These are phyloP conservation scores for Lachancea nothofagi DNA, from an alignment of 805 yeast genomes.

Conservation along the genomic window DNA sequence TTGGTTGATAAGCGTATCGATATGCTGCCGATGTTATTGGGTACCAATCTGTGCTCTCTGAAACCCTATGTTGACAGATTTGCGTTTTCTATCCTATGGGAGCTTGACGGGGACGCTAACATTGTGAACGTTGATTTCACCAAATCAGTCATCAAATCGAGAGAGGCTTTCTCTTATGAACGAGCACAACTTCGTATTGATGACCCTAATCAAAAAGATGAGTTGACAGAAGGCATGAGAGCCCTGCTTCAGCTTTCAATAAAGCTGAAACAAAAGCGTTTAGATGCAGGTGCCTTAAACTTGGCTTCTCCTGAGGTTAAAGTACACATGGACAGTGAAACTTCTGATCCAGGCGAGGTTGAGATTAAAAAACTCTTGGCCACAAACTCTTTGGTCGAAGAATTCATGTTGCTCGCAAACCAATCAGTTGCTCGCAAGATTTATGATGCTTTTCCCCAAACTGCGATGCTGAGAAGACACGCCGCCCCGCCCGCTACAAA, in stretches of 20 bases:
- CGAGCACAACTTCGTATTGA: slow-evolving; percentile 90
- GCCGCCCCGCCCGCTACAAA: slow-evolving; percentile 95
- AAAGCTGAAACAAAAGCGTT: slow-evolving; percentile 73
- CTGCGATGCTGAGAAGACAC: slow-evolving; percentile 97
- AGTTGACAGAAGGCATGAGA: slow-evolving; percentile 85
- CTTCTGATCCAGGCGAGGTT: slow-evolving; percentile 93
- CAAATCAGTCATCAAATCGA: slow-evolving; percentile 83
- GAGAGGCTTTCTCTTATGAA: slow-evolving; percentile 93
- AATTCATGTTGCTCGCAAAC: slow-evolving; percentile 95
- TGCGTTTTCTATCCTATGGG: slow-evolving; percentile 96
- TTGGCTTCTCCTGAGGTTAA: slow-evolving; percentile 97
- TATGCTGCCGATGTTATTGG: slow-evolving; percentile 92
- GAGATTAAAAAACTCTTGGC: slow-evolving; percentile 84
- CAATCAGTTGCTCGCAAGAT: slow-evolving; percentile 93
- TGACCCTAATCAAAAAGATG: slow-evolving; percentile 69
- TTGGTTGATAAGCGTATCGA: slow-evolving; percentile 97
- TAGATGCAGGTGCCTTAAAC: slow-evolving; percentile 94
- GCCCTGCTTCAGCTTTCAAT: slow-evolving; percentile 73
- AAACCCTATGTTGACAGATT: slow-evolving; percentile 93
- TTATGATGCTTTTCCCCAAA: slow-evolving; percentile 90
- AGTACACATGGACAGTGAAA: slow-evolving; percentile 94
- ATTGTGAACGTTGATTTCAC: slow-evolving; percentile 73
- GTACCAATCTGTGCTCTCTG: slow-evolving; percentile 92
- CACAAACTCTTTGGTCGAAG: slow-evolving; percentile 95
- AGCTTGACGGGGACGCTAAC: slow-evolving; percentile 77